Percentiles rank a stretch among this genome's conserved stretches.
Evolutionary conservation across 2,329 filamentous ascomycete species (phyloP).

Genomic region (Cladosporium sp.): DNA sequence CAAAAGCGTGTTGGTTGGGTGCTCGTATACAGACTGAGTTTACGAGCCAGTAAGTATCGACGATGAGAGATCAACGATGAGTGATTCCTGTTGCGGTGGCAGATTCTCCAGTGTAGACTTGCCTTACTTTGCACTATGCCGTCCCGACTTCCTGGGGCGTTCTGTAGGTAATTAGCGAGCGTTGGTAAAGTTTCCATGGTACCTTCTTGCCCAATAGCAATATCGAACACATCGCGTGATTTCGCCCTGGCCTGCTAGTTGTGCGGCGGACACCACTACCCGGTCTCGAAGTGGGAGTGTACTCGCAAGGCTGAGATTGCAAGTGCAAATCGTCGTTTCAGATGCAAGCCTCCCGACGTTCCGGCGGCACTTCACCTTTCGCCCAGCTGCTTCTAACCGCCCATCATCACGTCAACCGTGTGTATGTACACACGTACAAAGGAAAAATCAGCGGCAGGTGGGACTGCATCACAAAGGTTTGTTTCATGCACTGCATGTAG

Average conservation of each 20-base stretch:
- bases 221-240: background rate
- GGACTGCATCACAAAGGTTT: background rate
- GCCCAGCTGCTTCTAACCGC: background rate
- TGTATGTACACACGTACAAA: background rate
- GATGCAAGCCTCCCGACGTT: slow-evolving; percentile 3
- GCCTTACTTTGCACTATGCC: background rate
- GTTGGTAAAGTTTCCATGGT: background rate
- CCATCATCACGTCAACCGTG: background rate
- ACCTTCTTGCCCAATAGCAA: background rate
- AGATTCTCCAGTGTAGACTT: background rate
- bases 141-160: background rate
- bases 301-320: slow-evolving; percentile 10
- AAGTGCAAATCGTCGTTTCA: slow-evolving; percentile 1
- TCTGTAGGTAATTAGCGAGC: background rate
- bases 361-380: slow-evolving; percentile 5
- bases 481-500: slow-evolving; percentile 4
- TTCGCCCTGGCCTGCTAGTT: background rate
- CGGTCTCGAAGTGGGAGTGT: background rate
- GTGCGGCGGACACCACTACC: background rate
- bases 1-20: too few species aligned
- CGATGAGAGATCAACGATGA: too few species aligned
- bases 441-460: background rate
- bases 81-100: too few species aligned
- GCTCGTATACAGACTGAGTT: background rate
- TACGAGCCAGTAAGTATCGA: too few species aligned